phyloP scores from a whole-genome alignment of 2,329 filamentous ascomycete species.

The Blumeria graminis region DNA sequence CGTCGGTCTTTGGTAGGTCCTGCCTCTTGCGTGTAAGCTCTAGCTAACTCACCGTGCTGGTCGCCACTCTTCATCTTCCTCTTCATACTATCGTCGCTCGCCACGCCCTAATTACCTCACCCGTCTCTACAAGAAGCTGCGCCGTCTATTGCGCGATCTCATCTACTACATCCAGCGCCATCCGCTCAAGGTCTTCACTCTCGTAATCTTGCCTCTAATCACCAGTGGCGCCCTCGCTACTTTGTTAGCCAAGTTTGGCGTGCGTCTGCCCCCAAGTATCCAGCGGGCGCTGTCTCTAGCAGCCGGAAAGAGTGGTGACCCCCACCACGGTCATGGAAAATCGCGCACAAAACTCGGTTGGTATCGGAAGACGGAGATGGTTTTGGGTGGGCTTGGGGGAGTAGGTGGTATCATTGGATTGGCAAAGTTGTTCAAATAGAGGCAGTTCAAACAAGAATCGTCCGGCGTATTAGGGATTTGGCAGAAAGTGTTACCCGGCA shows the following conservation, averaged over 20 bases:
- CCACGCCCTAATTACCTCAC: conserved; percentile 59
- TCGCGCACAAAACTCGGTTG: conserved; percentile 1
- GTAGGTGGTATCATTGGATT: conserved; percentile 12
- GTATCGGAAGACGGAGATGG: not conserved
- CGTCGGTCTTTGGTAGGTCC: too few relatives aligned
- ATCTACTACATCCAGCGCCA: conserved; percentile 60
- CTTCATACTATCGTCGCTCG: conserved; percentile 52
- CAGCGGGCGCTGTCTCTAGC: conserved; percentile 27
- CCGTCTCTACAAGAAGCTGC: conserved; percentile 49
- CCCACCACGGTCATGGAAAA: conserved; percentile 4
- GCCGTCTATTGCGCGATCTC: conserved; percentile 57
- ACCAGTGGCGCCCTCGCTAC: conserved; percentile 62
- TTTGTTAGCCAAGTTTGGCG: conserved; percentile 53
- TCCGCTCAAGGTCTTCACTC: conserved; percentile 67
- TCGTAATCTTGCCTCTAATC: conserved; percentile 69
- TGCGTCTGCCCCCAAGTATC: conserved; percentile 44
- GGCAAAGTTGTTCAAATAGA: conserved; percentile 15
- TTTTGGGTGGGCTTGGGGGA: conserved; percentile 9
- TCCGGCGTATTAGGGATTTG: not conserved
- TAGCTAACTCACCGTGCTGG: too few relatives aligned
- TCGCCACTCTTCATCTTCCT: conserved; percentile 10
- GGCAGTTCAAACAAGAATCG: not conserved
- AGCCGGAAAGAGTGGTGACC: conserved; percentile 19
- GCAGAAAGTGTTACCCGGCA: not conserved
- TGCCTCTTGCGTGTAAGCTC: too few relatives aligned